Evolutionary conservation across 768 basidiomycete genomes (phyloP).

Genomic region (Phaeotremella fagi): DNA sequence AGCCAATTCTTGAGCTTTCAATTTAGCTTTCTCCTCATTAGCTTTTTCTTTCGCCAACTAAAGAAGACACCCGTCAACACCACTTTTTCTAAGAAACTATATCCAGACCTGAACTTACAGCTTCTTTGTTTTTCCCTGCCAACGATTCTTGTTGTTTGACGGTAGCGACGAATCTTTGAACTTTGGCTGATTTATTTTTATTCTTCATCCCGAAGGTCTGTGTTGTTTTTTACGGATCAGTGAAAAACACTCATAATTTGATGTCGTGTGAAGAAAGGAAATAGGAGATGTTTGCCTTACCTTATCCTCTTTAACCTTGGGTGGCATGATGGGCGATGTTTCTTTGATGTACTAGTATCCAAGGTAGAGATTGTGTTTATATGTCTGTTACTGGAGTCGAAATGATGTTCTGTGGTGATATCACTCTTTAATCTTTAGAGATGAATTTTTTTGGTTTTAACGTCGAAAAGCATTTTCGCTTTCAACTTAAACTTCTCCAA

Average conservation of each 20-base stretch:
- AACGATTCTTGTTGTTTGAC: conserved; percentile 71
- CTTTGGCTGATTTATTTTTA: conserved; percentile 73
- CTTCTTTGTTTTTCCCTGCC: conserved; percentile 73
- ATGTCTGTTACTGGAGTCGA: too few species aligned
- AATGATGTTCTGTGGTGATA: too few species aligned
- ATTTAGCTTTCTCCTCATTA: conserved; percentile 50
- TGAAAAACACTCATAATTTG: too few species aligned
- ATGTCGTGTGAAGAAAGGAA: background rate
- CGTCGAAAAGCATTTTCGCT: background rate
- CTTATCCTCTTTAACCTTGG: conserved; percentile 44
- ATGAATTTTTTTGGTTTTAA: too few species aligned
- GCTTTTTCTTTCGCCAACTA: conserved; percentile 78
- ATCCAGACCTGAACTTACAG: conserved; percentile 27
- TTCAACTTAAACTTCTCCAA: conserved; percentile 1
- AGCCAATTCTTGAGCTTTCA: conserved; percentile 37
- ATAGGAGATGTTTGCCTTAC: conserved; percentile 11
- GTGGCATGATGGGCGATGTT: conserved; percentile 32
- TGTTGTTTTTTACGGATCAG: too few species aligned
- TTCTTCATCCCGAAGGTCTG: conserved; percentile 53
- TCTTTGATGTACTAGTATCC: background rate
- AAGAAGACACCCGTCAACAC: background rate
- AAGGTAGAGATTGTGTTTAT: too few species aligned
- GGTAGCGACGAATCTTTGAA: conserved; percentile 74
- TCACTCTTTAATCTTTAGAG: too few species aligned
- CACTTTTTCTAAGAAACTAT: too few species aligned